A percentile compares a stretch with the other conserved stretches of the same genome.
These are phyloP conservation scores for Nicotiana knightiana DNA, from an alignment of 257 asterid species.

Conservation along the genomic window DNA sequence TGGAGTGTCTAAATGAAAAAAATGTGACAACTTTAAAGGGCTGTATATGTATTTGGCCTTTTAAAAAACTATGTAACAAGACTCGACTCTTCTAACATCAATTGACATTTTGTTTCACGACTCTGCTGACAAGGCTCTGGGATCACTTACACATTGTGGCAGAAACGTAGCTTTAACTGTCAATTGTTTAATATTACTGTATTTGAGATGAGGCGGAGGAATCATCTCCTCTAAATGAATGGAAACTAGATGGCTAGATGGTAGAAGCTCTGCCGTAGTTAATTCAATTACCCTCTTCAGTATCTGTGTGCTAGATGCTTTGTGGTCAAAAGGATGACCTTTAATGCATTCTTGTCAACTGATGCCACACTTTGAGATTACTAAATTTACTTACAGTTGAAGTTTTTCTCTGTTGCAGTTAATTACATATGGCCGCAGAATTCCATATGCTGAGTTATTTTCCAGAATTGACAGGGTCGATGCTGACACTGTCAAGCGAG, in stretches of 20 bases:
- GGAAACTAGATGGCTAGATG: not conserved
- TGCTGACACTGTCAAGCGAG: conserved; percentile 78
- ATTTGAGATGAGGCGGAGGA: not conserved
- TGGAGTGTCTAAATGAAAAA: too few relatives aligned
- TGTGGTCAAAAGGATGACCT: not conserved
- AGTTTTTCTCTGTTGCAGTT: conserved; percentile 41
- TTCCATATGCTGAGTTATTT: conserved; percentile 82
- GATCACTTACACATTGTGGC: not conserved
- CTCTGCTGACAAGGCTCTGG: not conserved
- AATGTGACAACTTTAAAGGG: too few relatives aligned
- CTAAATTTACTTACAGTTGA: not conserved
- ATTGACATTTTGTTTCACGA: not conserved
- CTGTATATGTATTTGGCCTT: not conserved
- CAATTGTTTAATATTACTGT: not conserved
- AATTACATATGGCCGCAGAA: conserved; percentile 91
- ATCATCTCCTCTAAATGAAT: not conserved
- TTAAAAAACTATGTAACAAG: not conserved
- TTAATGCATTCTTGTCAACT: not conserved
- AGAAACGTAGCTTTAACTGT: not conserved
- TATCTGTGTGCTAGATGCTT: not conserved
- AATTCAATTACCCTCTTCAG: not conserved
- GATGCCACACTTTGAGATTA: not conserved
- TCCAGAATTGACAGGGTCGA: conserved; percentile 92
- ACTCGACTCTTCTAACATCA: not conserved
- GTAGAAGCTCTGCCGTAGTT: not conserved